Percentiles rank a stretch among this genome's conserved stretches.
Evolutionary conservation across 495 filamentous ascomycete genomes (phyloP).

Genomic region (Talaromyces borbonicus): DNA sequence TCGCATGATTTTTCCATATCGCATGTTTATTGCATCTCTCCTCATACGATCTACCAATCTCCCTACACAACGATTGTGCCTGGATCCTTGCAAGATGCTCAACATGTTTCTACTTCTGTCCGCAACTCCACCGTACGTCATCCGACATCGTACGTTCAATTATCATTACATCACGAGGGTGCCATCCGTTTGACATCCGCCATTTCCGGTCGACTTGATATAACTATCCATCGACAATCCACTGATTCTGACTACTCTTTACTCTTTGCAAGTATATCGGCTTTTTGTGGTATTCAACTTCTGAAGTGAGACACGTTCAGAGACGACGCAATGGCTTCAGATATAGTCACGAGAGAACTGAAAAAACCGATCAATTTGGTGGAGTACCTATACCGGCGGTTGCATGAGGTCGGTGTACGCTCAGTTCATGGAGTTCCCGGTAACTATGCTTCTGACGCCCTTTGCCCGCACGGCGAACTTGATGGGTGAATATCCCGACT

Average conservation of each 20-base stretch:
- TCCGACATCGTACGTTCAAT: slow-evolving; percentile 9
- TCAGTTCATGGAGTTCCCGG: slow-evolving; percentile 59
- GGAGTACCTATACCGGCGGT: slow-evolving; percentile 54
- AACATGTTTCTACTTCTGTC: too few species aligned
- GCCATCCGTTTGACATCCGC: too few species aligned
- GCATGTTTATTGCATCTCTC: neutral
- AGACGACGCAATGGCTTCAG: slow-evolving; percentile 36
- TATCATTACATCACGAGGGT: too few species aligned
- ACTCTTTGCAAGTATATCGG: neutral
- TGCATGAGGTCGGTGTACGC: slow-evolving; percentile 51
- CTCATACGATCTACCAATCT: neutral
- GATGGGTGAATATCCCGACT: neutral
- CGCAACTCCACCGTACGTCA: slow-evolving; percentile 11
- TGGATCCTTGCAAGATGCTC: too few species aligned
- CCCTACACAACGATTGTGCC: neutral
- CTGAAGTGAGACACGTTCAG: neutral
- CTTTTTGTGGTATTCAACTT: neutral
- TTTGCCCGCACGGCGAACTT: too few species aligned
- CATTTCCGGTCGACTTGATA: neutral
- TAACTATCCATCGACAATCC: neutral
- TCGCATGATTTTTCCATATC: neutral
- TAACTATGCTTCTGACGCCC: slow-evolving; percentile 6
- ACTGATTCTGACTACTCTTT: neutral
- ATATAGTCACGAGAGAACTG: slow-evolving; percentile 45
- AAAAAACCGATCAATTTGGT: slow-evolving; percentile 46